phyloP scores from a whole-genome alignment of 129 eudicot genomes.

The Tagetes patula region DNA sequence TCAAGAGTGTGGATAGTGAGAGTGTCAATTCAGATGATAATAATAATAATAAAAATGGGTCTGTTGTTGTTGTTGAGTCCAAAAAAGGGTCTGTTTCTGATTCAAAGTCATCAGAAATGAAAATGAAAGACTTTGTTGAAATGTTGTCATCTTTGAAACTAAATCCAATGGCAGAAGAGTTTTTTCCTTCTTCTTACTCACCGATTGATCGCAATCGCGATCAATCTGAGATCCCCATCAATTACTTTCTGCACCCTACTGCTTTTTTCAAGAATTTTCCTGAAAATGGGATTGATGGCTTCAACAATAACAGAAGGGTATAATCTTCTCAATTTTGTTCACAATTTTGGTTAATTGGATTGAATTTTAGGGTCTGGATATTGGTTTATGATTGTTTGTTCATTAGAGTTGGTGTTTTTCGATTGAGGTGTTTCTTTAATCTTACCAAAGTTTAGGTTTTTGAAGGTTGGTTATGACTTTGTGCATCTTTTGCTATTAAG shows the following conservation, averaged over 20 bases:
- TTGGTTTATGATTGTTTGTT: slow-evolving; percentile 7
- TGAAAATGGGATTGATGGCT: slow-evolving; percentile 47
- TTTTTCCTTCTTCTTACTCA: slow-evolving; percentile 71
- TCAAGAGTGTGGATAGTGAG: slow-evolving; percentile 39
- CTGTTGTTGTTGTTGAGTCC: slow-evolving; percentile 12
- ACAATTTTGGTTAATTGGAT: background rate
- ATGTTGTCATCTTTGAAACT: slow-evolving; percentile 69
- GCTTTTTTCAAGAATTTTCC: slow-evolving; percentile 46
- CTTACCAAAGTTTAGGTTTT: slow-evolving; percentile 7
- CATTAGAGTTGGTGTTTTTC: background rate
- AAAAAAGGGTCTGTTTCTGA: slow-evolving; percentile 49
- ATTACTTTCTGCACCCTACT: slow-evolving; percentile 46
- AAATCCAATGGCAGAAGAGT: slow-evolving; percentile 94
- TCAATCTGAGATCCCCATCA: slow-evolving; percentile 42
- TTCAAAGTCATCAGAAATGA: slow-evolving; percentile 64
- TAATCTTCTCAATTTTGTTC: slow-evolving; percentile 25
- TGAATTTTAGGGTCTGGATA: background rate
- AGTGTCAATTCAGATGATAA: slow-evolving; percentile 30
- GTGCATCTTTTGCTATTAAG: slow-evolving; percentile 20
- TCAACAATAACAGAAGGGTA: slow-evolving; percentile 78
- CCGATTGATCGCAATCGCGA: slow-evolving; percentile 48
- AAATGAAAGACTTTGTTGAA: slow-evolving; percentile 74
- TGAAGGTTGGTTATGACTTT: slow-evolving; percentile 1
- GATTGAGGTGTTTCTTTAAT: background rate
- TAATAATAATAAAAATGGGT: background rate